Evolutionary conservation across 2,329 filamentous ascomycete genomes (phyloP), one percentile per base, ranked within the genome.

Genomic region (Neopestalotiopsis sp.): DNA sequence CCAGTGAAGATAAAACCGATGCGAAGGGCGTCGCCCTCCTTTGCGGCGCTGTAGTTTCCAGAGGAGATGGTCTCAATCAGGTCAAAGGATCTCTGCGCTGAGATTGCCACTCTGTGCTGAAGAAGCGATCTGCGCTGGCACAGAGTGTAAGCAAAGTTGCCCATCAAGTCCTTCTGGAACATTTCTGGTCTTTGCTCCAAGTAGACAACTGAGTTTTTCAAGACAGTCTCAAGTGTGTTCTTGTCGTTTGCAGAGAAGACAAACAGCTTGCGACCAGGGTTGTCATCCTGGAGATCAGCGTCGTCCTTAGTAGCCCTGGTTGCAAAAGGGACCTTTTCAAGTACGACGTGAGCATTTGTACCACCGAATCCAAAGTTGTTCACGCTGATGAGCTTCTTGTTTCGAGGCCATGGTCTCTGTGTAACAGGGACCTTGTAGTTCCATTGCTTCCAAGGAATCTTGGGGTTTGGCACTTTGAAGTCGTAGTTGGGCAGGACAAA

Each of bases 401-500:
- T 80, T 59, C 76, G 79, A 0, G 84, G 85, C 82, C 84, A 86
- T 0, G 83, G 84, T 1, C 81, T 77, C 67, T 83, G 81, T 17
- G 72, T 81, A 30, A 78, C 74, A 0, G 84, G 83, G 0, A 86
- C 79, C 72, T 77, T 85, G 67, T 87, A 76, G 67, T 85, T 83
- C 84, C 84, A 86, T 40, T 84, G 79, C 52, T 84, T 81, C 67
- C 84, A 84, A 0, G 84, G 83, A 9, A 86, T 87, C 72, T 81
- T 82, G 28, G 79, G 79, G 67, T 87, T 88, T 1, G 83, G 81
- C 30, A 81, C 75, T 73, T 86, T 82, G 73, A 86, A 87, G 73
- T 86, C 83, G 67, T 82, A 77, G 69, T 86, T 87, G 5, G 85
- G 85, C 12, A 84, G 76, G 34, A 88, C 82, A 68, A 85, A 84